A percentile compares a stretch with the other conserved stretches of the same genome.
Evolutionary conservation across 2,329 filamentous ascomycete genomes (phyloP).

Genomic region (Aspergillus neoniger): DNA sequence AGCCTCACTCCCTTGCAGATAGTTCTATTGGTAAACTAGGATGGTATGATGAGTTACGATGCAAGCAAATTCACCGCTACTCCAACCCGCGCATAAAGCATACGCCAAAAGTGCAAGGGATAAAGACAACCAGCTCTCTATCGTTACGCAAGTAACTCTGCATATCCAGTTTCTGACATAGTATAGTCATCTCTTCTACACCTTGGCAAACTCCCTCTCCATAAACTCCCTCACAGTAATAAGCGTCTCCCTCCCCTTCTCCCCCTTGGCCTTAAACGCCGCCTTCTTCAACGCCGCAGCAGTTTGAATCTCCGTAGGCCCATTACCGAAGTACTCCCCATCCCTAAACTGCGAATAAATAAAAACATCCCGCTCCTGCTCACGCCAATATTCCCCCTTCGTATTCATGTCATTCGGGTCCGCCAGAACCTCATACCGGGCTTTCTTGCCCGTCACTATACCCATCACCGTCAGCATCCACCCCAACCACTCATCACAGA

Average conservation of each 20-base stretch:
- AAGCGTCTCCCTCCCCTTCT: not conserved
- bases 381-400: constrained; percentile 31
- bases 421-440: not conserved
- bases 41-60: too few species aligned
- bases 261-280: constrained; percentile 6
- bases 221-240: constrained; percentile 1
- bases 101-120: too few species aligned
- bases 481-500: too few species aligned
- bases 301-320: constrained; percentile 28
- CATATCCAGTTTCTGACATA: too few species aligned
- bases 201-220: not conserved
- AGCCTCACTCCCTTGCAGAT: too few species aligned
- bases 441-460: not conserved
- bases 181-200: not conserved
- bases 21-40: too few species aligned
- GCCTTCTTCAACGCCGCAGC: constrained; percentile 29
- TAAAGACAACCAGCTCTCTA: too few species aligned
- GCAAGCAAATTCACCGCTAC: too few species aligned
- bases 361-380: constrained; percentile 39
- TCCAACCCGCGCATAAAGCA: too few species aligned
- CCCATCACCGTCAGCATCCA: not conserved
- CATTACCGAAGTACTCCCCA: constrained; percentile 34
- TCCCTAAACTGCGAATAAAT: constrained; percentile 39
- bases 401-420: constrained; percentile 27
- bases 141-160: too few species aligned